Percentiles rank a stretch among this genome's conserved stretches.
Conservation (phyloP, 2,329 filamentous ascomycete species). For the Sclerotinia subarctica region DNA sequence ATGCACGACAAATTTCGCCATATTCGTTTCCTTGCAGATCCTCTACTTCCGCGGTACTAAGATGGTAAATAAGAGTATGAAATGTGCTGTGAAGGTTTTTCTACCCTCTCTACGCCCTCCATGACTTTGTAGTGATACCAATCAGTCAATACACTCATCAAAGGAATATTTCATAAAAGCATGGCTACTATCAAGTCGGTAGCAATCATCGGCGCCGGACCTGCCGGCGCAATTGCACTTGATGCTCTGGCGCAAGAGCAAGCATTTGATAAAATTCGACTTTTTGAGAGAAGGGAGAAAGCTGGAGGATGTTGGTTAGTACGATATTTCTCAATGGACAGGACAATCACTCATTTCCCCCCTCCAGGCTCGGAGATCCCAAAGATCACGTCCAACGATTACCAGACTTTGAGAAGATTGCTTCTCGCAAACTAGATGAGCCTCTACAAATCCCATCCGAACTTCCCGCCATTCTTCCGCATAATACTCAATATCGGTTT, state of each 20-base stretch:
- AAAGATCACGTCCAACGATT: conserved; percentile 41
- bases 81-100: neutral
- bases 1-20: conserved; percentile 9
- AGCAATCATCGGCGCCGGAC: conserved; percentile 60
- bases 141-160: neutral
- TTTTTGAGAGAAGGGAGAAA: conserved; percentile 59
- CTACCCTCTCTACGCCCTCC: neutral
- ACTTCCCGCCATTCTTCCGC: conserved; percentile 48
- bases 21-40: neutral
- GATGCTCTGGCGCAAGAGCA: conserved; percentile 59
- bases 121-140: neutral
- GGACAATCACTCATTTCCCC: neutral
- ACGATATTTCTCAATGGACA: neutral
- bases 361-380: conserved; percentile 43
- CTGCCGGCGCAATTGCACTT: conserved; percentile 57
- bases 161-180: neutral
- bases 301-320: conserved; percentile 60
- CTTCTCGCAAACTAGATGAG: conserved; percentile 49
- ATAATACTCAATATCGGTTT: conserved; percentile 47
- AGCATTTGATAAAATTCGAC: conserved; percentile 55
- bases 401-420: conserved; percentile 47
- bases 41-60: neutral
- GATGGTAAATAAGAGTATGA: neutral
- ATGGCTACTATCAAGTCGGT: conserved; percentile 42
- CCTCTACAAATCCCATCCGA: conserved; percentile 46